Evolutionary conservation across 257 asterid genomes (phyloP), one percentile per base, ranked within the genome.

Genomic region (Solanum gandarillasii): DNA sequence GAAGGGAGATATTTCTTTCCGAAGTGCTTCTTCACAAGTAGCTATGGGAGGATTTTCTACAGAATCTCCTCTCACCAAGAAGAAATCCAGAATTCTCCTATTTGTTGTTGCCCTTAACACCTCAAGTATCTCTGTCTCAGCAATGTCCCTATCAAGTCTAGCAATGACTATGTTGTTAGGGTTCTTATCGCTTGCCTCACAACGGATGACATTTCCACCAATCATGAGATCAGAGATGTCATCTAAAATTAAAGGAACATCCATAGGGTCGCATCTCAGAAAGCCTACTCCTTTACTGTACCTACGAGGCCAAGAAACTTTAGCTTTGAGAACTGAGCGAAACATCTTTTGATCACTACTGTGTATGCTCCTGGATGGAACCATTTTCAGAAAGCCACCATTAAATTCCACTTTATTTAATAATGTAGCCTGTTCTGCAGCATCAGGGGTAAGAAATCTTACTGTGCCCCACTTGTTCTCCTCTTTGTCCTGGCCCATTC

Each of bases 281-380:
- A 95, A 83, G 12, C 94, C 99, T 70, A 89, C n/a, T 88, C 99
- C 99, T 90, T 86, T 95, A 92, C 99, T 95, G 88, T 27, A 60
- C 88, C 95, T 93, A 86, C 99, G 98, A 87, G 99, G 99, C 99
- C 99, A 97, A 72, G 11, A 86, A 84, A 97, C 91, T 91, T 88
- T 96, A 85, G 99, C 98, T 90, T 87, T 94, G 79, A 97, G 89
- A 86, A 94, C 92, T 87, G 86, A 90, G 14, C 94, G 90, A 70
- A 86, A 88, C 91, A 92, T 68, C 88, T 90, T 95, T 85, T 91
- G 87, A 83, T 95, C 98, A 73, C 96, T 89, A 12, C 90, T 89
- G 55, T 70, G 76, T 9, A 38, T 88, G 86, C 83, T 94, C 89
- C 90, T 91, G 29, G 96, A 92, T 82, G 98, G 95, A 86, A 89